Evolutionary conservation across 2,329 filamentous ascomycete species (phyloP).

Genomic region (Nigrograna mackinnonii): DNA sequence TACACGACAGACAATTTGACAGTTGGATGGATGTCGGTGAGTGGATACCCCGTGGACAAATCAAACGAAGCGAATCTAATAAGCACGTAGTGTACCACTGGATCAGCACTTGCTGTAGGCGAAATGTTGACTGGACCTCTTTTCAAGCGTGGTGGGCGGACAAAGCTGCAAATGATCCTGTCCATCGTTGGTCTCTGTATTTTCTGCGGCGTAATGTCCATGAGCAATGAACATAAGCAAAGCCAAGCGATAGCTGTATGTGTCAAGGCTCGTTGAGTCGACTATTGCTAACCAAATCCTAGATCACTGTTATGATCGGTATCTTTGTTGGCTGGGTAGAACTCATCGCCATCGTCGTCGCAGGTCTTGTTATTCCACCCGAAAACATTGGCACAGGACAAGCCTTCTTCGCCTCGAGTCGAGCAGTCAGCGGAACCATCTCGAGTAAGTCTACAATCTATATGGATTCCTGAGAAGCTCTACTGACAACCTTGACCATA

Average conservation of each 20-base stretch:
- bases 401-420: neutral
- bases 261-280: neutral
- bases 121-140: neutral
- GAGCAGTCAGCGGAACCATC: neutral
- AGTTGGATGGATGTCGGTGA: neutral
- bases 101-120: neutral
- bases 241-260: neutral
- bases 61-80: neutral
- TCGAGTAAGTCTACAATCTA: neutral
- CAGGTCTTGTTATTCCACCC: neutral
- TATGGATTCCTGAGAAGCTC: too few relatives aligned
- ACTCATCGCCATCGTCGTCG: constrained; percentile 1
- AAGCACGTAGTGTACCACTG: neutral
- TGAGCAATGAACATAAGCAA: constrained; percentile 1
- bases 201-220: neutral
- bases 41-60: neutral
- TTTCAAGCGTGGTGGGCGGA: neutral
- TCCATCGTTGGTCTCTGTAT: neutral
- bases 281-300: neutral
- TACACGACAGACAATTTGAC: neutral
- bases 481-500: too few relatives aligned
- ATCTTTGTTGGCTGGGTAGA: neutral
- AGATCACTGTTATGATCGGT: neutral
- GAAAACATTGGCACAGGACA: neutral
- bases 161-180: neutral